A percentile compares a stretch with the other conserved stretches of the same genome.
Conservation (phyloP, 129 eudicot species). For the Flaveria trinervia region DNA sequence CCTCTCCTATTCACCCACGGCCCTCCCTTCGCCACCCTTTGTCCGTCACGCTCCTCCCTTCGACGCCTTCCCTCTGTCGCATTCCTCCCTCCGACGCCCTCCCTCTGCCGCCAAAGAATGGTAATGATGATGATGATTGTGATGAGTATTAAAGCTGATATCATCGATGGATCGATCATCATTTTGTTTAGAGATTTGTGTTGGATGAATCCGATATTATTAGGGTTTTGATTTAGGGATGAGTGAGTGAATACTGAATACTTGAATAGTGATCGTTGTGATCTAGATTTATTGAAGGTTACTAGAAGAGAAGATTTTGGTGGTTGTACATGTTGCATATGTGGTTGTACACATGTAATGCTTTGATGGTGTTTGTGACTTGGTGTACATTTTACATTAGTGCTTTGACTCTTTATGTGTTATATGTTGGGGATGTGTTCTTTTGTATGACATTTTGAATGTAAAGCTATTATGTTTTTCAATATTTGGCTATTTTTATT, state of each 20-base stretch:
- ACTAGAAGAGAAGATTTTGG: neutral
- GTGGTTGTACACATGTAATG: neutral
- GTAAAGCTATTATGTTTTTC: too few relatives aligned
- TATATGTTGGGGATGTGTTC: too few relatives aligned
- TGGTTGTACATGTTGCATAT: neutral
- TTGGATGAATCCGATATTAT: too few relatives aligned
- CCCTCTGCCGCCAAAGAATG: constrained; percentile 31
- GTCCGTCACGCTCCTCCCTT: too few relatives aligned
- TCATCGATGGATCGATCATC: constrained; percentile 47
- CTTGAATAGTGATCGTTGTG: neutral
- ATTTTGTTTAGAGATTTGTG: constrained; percentile 12
- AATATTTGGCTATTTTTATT: too few relatives aligned
- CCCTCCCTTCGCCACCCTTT: too few relatives aligned
- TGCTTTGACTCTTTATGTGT: neutral
- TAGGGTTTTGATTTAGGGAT: too few relatives aligned
- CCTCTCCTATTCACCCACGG: too few relatives aligned
- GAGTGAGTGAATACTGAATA: too few relatives aligned
- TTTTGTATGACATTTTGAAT: too few relatives aligned
- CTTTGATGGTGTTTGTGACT: neutral
- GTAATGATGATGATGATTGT: neutral
- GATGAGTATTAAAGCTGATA: constrained; percentile 37
- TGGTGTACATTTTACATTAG: neutral
- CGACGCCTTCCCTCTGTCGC: too few relatives aligned
- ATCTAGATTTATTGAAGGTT: neutral
- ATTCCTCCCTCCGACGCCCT: too few relatives aligned